Base-by-base conservation (phyloP, 768 basidiomycete species). In the Mycena galopus region DNA sequence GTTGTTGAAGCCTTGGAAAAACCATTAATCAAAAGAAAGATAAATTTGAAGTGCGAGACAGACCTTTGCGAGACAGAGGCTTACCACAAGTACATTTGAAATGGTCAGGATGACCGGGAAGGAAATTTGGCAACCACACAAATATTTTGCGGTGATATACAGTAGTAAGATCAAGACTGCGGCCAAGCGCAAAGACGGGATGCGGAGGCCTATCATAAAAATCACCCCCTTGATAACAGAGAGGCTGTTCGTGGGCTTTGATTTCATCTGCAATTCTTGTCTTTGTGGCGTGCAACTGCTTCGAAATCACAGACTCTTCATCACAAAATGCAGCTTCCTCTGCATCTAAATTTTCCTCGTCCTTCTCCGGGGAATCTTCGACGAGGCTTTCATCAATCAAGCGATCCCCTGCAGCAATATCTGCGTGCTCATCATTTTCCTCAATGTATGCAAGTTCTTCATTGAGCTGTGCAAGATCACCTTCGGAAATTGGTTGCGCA, bases 61-160 rank as follows among this genome's bases (percentile, higher is more conserved):
- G 19, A 75, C 74, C 71, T 39, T 73, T 64, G 21, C 56, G 29
- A 8, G 67, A 59, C 6, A 75, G 39, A 0, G 2, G 30, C 19
- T 30, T 16, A 1, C 67, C 64, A 57, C 74, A 75, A 6, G 60
- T 29, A 27, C 74, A 75, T 19, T 58, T 65, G 37, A 75, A 70
- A 17, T 14, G 25, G 1, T 62, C 39, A 37, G 72, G 72, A 32
- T 37, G 37, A 12, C 63, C 74, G 2, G 66, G 66, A 16, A 67
- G 57, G 30, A 67, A 25, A 25, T 59, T 10, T 1, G 66, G 66
- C 14, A 67, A 21, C 66, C 66, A 67, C 4, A 67, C 57, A 32
- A 37, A 67, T 6, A 67, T 14, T 30, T 59, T 19, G 2, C 35
- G 39, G 7, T 2, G 12, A 39, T 67, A 67, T 2, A 67, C 27